These are phyloP conservation scores for Lagenaria siceraria DNA, from an alignment of 306 rosid species.

Conservation along the genomic window DNA sequence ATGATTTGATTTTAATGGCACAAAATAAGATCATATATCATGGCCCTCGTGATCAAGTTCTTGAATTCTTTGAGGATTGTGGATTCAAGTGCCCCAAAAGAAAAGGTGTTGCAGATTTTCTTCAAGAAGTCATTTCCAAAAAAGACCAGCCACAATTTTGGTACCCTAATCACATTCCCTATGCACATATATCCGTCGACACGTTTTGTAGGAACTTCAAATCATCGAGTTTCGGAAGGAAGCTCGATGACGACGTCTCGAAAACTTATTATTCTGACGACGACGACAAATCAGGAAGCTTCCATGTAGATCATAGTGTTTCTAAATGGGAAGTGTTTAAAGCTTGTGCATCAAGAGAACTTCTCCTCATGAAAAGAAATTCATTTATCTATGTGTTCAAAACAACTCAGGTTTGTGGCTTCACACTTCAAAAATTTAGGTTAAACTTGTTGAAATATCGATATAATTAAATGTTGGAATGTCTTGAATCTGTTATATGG, in stretches of 20 bases:
- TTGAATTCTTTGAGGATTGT: conserved; percentile 28
- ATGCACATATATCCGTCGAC: conserved; percentile 15
- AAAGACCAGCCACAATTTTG: conserved; percentile 41
- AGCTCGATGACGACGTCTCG: too few relatives aligned
- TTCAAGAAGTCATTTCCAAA: conserved; percentile 31
- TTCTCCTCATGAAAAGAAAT: conserved; percentile 35
- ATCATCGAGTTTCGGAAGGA: too few relatives aligned
- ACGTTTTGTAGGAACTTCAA: conserved; percentile 17
- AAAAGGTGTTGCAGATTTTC: conserved; percentile 36
- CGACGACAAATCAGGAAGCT: conserved; percentile 4
- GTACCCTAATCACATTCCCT: conserved; percentile 10
- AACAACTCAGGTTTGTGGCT: conserved; percentile 23
- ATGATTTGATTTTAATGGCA: conserved; percentile 32
- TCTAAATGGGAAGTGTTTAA: conserved; percentile 31
- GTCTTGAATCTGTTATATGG: too few relatives aligned
- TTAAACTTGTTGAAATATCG: too few relatives aligned
- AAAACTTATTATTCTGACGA: too few relatives aligned
- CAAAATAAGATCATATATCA: conserved; percentile 35
- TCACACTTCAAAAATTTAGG: too few relatives aligned
- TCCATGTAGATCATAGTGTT: background rate
- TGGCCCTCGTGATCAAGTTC: conserved; percentile 30
- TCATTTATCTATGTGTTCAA: conserved; percentile 23
- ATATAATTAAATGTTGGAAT: too few relatives aligned
- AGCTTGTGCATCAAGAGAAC: conserved; percentile 32
- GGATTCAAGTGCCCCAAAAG: conserved; percentile 40